Conservation (phyloP, 768 basidiomycete species). For the Suillus plorans region DNA sequence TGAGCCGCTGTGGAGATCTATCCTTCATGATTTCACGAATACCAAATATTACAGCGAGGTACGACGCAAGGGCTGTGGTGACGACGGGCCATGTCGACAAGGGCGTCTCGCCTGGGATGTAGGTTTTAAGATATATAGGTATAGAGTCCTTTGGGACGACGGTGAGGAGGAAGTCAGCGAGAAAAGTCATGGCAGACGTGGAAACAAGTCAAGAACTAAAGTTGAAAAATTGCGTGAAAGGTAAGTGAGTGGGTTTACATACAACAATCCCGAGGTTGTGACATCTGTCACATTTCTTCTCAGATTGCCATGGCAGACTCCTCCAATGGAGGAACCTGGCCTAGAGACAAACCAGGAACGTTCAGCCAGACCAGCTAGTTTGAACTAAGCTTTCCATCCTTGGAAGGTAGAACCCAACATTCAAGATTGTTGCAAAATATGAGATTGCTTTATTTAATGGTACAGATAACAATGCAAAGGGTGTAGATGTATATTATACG, state of each 20-base stretch:
- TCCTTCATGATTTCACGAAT: slow-evolving; percentile 83
- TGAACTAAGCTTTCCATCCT: not conserved
- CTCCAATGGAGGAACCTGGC: no score
- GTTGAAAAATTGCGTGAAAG: slow-evolving; percentile 17
- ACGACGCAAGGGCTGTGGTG: slow-evolving; percentile 63
- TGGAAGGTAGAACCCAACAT: not conserved
- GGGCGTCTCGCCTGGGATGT: slow-evolving; percentile 58
- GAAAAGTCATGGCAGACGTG: slow-evolving; percentile 56
- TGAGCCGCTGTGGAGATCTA: slow-evolving; percentile 71
- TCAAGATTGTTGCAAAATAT: not conserved
- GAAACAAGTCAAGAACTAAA: slow-evolving; percentile 23
- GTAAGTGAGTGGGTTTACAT: slow-evolving; percentile 19
- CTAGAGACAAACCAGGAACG: not conserved
- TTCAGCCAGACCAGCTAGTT: not conserved
- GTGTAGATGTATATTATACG: slow-evolving; percentile 8
- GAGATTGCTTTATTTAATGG: slow-evolving; percentile 1
- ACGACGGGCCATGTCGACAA: slow-evolving; percentile 67
- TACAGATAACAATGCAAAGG: slow-evolving; percentile 10
- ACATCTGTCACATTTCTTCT: slow-evolving; percentile 15
- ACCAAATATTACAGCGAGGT: slow-evolving; percentile 88
- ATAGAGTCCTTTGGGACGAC: slow-evolving; percentile 49
- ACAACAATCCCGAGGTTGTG: slow-evolving; percentile 27
- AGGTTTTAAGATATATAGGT: slow-evolving; percentile 39
- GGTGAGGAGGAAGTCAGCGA: slow-evolving; percentile 71
- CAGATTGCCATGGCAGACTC: no score